These are phyloP conservation scores for Chaetomium fimeti DNA, from an alignment of 495 filamentous ascomycete species.

Conservation along the genomic window DNA sequence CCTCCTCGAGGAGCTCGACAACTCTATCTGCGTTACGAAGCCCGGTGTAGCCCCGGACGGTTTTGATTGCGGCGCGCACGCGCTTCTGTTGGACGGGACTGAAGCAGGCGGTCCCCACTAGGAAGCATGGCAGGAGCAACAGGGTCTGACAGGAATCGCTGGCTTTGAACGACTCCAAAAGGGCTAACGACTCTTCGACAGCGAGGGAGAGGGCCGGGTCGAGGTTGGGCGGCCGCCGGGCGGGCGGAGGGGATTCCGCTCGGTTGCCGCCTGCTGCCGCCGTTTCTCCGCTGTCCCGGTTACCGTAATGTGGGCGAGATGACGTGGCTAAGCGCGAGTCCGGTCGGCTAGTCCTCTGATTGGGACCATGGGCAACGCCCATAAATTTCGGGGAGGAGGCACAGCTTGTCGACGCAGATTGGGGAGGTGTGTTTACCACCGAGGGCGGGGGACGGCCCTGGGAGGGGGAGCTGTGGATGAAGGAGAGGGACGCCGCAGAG, in stretches of 20 bases:
- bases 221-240: constrained; percentile 41
- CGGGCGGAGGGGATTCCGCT: constrained; percentile 51
- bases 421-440: constrained; percentile 40
- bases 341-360: constrained; percentile 27
- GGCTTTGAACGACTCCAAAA: constrained; percentile 59
- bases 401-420: constrained; percentile 43
- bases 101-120: constrained; percentile 87
- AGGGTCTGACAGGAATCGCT: constrained; percentile 65
- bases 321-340: not conserved
- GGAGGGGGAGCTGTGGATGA: constrained; percentile 19
- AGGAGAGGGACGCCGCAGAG: constrained; percentile 30
- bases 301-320: not conserved
- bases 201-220: constrained; percentile 68
- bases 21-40: constrained; percentile 79
- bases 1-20: constrained; percentile 67
- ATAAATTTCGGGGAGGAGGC: constrained; percentile 39
- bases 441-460: constrained; percentile 24
- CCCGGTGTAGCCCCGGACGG: constrained; percentile 72
- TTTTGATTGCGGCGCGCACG: constrained; percentile 65
- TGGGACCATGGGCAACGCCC: constrained; percentile 4
- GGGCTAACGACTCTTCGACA: constrained; percentile 73
- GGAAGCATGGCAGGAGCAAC: constrained; percentile 82
- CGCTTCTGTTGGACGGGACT: constrained; percentile 63
- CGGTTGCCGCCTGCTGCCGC: constrained; percentile 15
- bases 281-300: not conserved